A percentile compares a stretch with the other conserved stretches of the same genome.
These are phyloP conservation scores for Biscogniauxia marginata DNA, from an alignment of 2,329 filamentous ascomycete genomes.

Conservation along the genomic window DNA sequence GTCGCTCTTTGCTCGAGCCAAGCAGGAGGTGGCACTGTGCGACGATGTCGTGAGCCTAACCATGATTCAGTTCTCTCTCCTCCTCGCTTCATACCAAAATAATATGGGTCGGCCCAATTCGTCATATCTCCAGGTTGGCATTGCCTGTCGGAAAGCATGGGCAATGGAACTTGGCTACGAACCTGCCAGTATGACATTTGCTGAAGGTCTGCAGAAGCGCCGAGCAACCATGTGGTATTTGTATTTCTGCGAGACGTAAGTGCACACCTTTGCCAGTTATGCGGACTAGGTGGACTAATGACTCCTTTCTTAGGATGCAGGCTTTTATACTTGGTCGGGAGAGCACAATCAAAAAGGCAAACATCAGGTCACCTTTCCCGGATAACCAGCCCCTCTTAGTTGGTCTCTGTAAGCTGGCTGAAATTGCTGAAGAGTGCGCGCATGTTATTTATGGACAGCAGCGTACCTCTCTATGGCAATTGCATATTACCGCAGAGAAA, in stretches of 20 bases:
- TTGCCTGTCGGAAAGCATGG: slow-evolving; percentile 6
- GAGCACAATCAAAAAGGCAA: slow-evolving; percentile 7
- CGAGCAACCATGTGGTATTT: slow-evolving; percentile 6
- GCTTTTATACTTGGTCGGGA: slow-evolving; percentile 7
- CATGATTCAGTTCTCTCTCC: slow-evolving; percentile 7
- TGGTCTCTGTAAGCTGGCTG: slow-evolving; percentile 8
- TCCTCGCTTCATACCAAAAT: slow-evolving; percentile 9
- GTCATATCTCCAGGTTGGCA: slow-evolving; percentile 8
- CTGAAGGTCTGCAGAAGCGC: slow-evolving; percentile 8
- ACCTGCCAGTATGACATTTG: not conserved
- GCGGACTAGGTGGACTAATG: not conserved
- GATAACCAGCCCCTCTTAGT: slow-evolving; percentile 5
- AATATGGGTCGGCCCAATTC: slow-evolving; percentile 9
- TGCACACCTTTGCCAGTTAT: not conserved
- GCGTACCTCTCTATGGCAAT: slow-evolving; percentile 4
- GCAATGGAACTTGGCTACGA: slow-evolving; percentile 9
- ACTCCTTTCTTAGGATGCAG: not conserved
- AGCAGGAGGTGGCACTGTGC: slow-evolving; percentile 4
- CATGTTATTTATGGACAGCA: slow-evolving; percentile 2
- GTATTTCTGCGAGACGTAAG: slow-evolving; percentile 11
- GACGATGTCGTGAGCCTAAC: slow-evolving; percentile 8
- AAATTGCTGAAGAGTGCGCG: slow-evolving; percentile 8
- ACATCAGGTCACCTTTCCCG: slow-evolving; percentile 4
- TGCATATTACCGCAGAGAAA: slow-evolving; percentile 7
- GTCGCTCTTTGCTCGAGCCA: slow-evolving; percentile 5